Percentiles rank a stretch among this genome's conserved stretches.
Evolutionary conservation across 129 eudicot species (phyloP).

Genomic region (Pittosporum tobira): DNA sequence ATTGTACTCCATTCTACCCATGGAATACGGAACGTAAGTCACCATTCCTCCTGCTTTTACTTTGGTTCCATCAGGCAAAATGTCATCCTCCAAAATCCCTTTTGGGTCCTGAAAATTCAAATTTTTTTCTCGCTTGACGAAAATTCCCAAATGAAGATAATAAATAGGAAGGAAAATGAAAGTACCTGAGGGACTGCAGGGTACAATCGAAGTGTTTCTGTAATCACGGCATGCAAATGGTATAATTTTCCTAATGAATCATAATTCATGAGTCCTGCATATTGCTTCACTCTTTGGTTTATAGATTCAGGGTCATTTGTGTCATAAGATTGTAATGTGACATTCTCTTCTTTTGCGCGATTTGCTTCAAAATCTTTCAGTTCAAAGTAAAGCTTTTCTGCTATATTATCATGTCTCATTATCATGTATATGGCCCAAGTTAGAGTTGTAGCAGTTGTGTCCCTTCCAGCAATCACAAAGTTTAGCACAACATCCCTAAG

Average conservation of each 20-base stretch:
- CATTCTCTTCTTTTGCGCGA: constrained; percentile 46
- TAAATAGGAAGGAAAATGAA: background rate
- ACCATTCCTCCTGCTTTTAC: constrained; percentile 99
- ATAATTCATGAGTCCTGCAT: constrained; percentile 57
- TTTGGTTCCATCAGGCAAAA: constrained; percentile 87
- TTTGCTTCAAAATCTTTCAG: constrained; percentile 57
- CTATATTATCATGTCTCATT: constrained; percentile 54
- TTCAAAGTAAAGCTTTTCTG: constrained; percentile 63
- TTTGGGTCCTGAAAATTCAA: constrained; percentile 64
- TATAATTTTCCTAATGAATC: constrained; percentile 68
- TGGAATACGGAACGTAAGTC: constrained; percentile 90
- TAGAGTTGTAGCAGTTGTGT: constrained; percentile 95
- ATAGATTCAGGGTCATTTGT: constrained; percentile 48
- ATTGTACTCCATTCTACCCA: constrained; percentile 98
- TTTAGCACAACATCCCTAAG: constrained; percentile 84
- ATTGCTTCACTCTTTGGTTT: constrained; percentile 54
- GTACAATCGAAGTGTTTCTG: constrained; percentile 84
- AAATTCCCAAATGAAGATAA: background rate
- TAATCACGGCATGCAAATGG: constrained; percentile 88
- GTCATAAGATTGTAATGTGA: constrained; percentile 28
- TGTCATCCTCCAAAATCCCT: constrained; percentile 75
- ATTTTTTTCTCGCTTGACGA: background rate
- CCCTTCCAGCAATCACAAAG: constrained; percentile 95
- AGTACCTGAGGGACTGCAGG: constrained; percentile 98
- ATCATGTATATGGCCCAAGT: constrained; percentile 94